phyloP scores from a whole-genome alignment of 208 protist species.

The Leishmania guyanensis region DNA sequence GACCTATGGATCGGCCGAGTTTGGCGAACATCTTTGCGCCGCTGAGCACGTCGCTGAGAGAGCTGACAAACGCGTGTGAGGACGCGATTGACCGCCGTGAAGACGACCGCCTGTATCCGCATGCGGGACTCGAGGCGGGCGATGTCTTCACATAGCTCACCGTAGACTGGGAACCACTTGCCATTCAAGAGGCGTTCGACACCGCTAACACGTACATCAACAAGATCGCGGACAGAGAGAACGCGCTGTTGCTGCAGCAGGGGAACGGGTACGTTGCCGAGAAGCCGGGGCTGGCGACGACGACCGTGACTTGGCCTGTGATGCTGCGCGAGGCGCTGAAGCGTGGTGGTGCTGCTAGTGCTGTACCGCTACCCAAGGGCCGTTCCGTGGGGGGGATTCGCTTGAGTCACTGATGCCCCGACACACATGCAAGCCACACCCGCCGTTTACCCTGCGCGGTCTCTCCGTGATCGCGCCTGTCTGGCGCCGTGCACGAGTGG shows the following conservation, averaged over 20 bases:
- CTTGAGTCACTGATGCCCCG: slow-evolving; percentile 6
- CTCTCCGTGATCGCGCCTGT: not conserved
- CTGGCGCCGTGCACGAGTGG: not conserved
- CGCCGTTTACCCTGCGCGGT: not conserved
- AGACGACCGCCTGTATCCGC: slow-evolving; percentile 29
- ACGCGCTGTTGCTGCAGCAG: slow-evolving; percentile 30
- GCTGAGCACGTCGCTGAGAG: slow-evolving; percentile 34
- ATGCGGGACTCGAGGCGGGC: slow-evolving; percentile 35
- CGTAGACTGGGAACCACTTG: slow-evolving; percentile 16
- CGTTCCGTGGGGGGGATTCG: slow-evolving; percentile 36
- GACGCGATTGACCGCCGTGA: slow-evolving; percentile 19
- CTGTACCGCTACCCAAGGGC: slow-evolving; percentile 32
- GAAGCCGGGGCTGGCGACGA: slow-evolving; percentile 15
- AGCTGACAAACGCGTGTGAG: slow-evolving; percentile 29
- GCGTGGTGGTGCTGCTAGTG: slow-evolving; percentile 34
- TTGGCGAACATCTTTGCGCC: slow-evolving; percentile 30
- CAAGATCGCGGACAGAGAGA: slow-evolving; percentile 36
- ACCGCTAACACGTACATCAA: slow-evolving; percentile 34
- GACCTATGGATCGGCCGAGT: slow-evolving; percentile 8
- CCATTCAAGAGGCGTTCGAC: slow-evolving; percentile 29
- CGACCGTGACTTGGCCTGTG: slow-evolving; percentile 32
- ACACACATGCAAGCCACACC: not conserved
- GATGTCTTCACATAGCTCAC: slow-evolving; percentile 48
- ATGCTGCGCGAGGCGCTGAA: slow-evolving; percentile 38
- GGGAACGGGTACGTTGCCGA: slow-evolving; percentile 10